A percentile compares a stretch with the other conserved stretches of the same genome.
These are phyloP conservation scores for Vaucheria bursata DNA, from an alignment of 352 stramenopile species.

Conservation along the genomic window DNA sequence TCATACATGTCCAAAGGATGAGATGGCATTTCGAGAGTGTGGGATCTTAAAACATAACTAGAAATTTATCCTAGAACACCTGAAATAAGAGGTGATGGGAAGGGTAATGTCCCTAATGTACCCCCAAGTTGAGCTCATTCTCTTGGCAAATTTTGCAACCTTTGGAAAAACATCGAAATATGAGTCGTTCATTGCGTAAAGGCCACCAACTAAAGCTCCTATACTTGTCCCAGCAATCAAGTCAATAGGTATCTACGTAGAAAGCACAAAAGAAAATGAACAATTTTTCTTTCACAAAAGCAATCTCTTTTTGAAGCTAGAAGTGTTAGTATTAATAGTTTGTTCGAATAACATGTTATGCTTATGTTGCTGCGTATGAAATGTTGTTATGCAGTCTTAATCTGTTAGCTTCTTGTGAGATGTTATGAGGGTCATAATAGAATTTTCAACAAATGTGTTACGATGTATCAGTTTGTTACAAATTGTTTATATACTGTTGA, in stretches of 20 bases:
- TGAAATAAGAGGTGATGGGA: conserved; percentile 75
- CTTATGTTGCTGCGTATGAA: too few relatives aligned
- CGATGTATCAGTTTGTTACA: too few relatives aligned
- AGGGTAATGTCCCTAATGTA: conserved; percentile 70
- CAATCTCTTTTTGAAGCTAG: not conserved
- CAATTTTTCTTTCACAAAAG: not conserved
- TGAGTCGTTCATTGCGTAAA: conserved; percentile 36
- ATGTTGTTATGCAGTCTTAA: too few relatives aligned
- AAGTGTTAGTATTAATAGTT: too few relatives aligned
- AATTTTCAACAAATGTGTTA: too few relatives aligned
- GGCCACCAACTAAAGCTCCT: conserved; percentile 50
- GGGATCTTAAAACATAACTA: not conserved
- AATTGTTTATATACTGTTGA: too few relatives aligned
- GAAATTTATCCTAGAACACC: conserved; percentile 43
- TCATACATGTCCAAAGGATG: too few relatives aligned
- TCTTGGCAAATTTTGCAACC: conserved; percentile 51
- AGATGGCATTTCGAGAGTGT: too few relatives aligned
- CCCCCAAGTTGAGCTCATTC: conserved; percentile 61
- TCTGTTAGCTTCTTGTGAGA: too few relatives aligned
- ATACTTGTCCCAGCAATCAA: conserved; percentile 78
- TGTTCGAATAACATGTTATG: too few relatives aligned
- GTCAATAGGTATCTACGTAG: conserved; percentile 68
- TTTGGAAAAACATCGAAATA: conserved; percentile 12
- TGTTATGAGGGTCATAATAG: too few relatives aligned
- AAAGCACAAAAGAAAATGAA: not conserved